A percentile compares a stretch with the other conserved stretches of the same genome.
These are phyloP conservation scores for Clavariopsis aquatica DNA, from an alignment of 495 filamentous ascomycete genomes.

Conservation along the genomic window DNA sequence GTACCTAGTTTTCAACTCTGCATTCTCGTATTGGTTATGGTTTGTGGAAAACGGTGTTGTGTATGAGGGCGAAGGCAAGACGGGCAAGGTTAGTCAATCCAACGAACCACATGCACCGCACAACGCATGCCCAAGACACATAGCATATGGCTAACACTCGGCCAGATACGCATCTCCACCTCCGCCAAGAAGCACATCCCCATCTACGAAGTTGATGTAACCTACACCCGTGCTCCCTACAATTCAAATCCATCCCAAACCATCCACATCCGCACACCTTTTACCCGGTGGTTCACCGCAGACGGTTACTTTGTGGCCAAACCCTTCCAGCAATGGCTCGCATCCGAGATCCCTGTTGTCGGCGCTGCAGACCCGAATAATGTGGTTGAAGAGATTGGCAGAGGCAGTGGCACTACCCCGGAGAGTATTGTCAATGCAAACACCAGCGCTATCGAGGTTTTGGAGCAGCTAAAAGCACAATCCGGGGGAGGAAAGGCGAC, in stretches of 20 bases:
- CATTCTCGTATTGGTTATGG: constrained; percentile 84
- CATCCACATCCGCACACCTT: constrained; percentile 63
- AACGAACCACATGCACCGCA: not conserved
- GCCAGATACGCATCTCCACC: constrained; percentile 56
- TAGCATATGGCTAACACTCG: no score
- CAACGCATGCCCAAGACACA: not conserved
- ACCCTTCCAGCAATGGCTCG: constrained; percentile 82
- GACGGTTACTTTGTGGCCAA: constrained; percentile 78
- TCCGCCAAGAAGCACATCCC: constrained; percentile 74
- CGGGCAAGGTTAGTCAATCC: constrained; percentile 53
- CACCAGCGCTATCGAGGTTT: constrained; percentile 24
- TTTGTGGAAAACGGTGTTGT: constrained; percentile 77
- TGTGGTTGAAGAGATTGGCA: constrained; percentile 43
- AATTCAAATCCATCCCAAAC: constrained; percentile 50
- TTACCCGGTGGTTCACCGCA: constrained; percentile 83
- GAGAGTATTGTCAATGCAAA: constrained; percentile 24
- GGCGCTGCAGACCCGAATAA: constrained; percentile 66
- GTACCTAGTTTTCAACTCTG: constrained; percentile 79
- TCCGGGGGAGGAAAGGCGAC: constrained; percentile 8
- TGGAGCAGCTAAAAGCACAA: constrained; percentile 30
- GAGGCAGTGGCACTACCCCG: constrained; percentile 34
- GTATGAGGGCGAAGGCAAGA: constrained; percentile 68
- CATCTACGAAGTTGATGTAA: constrained; percentile 72
- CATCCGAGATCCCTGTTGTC: constrained; percentile 66
- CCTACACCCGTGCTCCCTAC: constrained; percentile 44